Conservation (phyloP, 306 rosid species). For the Canavalia gladiata region DNA sequence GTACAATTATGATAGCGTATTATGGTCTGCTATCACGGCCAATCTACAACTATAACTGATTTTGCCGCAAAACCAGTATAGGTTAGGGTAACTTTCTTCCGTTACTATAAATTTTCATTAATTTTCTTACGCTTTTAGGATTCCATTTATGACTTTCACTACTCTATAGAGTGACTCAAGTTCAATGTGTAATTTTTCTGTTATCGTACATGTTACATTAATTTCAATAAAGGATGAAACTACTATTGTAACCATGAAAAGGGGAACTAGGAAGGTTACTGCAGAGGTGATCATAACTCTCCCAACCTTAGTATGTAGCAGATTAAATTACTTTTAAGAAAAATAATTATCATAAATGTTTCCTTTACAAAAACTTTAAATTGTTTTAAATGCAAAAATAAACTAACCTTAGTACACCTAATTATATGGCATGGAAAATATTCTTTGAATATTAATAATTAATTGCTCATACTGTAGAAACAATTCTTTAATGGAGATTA, state of each 20-base stretch:
- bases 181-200: neutral
- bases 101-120: neutral
- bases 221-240: neutral
- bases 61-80: neutral
- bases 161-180: slow-evolving; percentile 2
- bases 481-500: slow-evolving; percentile 6
- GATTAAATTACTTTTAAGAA: neutral
- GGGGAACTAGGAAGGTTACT: neutral
- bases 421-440: neutral
- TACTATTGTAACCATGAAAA: neutral
- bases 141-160: slow-evolving; percentile 10
- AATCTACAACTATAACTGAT: neutral
- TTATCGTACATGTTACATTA: neutral
- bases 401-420: neutral
- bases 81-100: neutral
- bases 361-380: neutral
- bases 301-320: neutral
- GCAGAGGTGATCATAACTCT: neutral
- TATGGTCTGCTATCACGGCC: neutral
- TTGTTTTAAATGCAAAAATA: neutral
- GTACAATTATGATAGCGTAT: neutral
- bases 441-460: neutral
- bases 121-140: neutral
- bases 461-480: neutral
- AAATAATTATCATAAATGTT: neutral